Evolutionary conservation across 768 basidiomycete genomes (phyloP), one percentile per base, ranked within the genome.

Genomic region (Lactifluus hygrophoroides): DNA sequence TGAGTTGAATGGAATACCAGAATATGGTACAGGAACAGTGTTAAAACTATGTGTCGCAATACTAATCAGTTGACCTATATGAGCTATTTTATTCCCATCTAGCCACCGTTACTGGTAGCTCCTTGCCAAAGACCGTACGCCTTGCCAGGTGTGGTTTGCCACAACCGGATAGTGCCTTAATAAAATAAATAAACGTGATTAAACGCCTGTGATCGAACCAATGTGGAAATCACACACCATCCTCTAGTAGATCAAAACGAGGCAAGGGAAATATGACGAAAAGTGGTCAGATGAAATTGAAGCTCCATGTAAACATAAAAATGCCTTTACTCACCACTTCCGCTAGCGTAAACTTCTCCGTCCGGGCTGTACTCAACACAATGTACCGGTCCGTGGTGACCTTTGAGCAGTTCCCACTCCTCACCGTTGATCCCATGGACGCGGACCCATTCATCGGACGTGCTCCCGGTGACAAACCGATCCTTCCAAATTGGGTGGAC

Each of bases 301-400:
- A 47, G 46, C 50, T 13, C 32, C 14, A 23, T 32, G 44, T 32
- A 35, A 57, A 46, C 28, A 21, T 11, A n/a, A n/a, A n/a, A n/a
- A n/a, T n/a, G n/a, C 51, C 21, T 8, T 46, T 48, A 82, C 90
- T 76, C 71, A 86, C 95, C 95, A 66, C 91, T 94, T 51, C 95
- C 96, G 67, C 90, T 94, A 35, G 95, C 95, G 70, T 91, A 98
- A 77, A 96, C 82, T 76, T 98, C 96, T 23, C 95, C 95, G 69
- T 98, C 95, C 0, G 95, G 95, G 68, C 88, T 91, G 71, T 86
- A 95, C 66, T 90, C 87, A 47, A 95, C 87, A 54, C 90, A 91
- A 66, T 95, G 93, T 17, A 98, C 94, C 19, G 95, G 94, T 23
- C 95, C 96, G 69, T 98, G 96, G 68, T 98, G 96, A 4, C 95